phyloP scores from a whole-genome alignment of 805 yeast genomes.

The Lipomyces starkeyi region DNA sequence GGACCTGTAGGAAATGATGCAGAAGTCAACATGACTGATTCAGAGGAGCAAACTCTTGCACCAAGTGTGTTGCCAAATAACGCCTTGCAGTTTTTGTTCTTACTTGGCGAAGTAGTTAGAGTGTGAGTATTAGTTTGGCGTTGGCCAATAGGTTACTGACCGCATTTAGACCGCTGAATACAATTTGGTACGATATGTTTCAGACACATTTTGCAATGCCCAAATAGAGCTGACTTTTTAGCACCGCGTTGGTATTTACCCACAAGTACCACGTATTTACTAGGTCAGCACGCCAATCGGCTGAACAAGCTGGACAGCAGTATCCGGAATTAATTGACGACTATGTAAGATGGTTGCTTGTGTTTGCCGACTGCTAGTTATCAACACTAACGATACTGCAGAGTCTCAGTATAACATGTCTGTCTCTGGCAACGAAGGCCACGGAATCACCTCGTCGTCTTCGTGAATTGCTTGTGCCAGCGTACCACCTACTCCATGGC shows the following conservation, averaged over 20 bases:
- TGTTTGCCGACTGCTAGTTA: background rate
- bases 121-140: background rate
- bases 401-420: slow-evolving; percentile 22
- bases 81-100: background rate
- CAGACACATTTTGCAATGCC: background rate
- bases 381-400: slow-evolving; percentile 5
- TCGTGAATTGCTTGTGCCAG: slow-evolving; percentile 33
- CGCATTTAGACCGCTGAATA: background rate
- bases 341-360: slow-evolving; percentile 15
- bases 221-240: slow-evolving; percentile 1
- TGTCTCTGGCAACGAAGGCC: slow-evolving; percentile 32
- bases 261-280: slow-evolving; percentile 5
- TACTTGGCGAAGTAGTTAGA: slow-evolving; percentile 7
- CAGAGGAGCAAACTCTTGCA: background rate
- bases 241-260: background rate
- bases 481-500: slow-evolving; percentile 26
- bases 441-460: slow-evolving; percentile 33
- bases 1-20: background rate
- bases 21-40: background rate
- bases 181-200: background rate
- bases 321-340: slow-evolving; percentile 13
- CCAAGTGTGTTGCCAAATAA: slow-evolving; percentile 4
- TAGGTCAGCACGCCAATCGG: background rate
- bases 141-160: background rate
- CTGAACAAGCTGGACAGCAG: background rate